Conservation (phyloP, 2,329 filamentous ascomycete species). For the Pseudocercospora macadamiae region DNA sequence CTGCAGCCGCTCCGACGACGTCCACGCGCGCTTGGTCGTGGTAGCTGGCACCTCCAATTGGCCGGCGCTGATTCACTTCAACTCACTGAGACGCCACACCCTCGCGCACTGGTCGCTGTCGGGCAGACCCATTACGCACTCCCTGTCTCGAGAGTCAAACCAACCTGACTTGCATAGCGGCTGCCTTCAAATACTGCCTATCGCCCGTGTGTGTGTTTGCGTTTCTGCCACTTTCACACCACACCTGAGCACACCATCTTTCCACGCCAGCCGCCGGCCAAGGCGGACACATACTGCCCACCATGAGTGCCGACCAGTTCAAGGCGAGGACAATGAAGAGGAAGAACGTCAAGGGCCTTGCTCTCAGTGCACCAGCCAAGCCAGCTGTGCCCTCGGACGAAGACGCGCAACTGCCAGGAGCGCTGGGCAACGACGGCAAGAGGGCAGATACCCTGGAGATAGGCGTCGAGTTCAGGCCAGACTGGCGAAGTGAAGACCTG, state of each 20-base stretch:
- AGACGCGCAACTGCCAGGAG: conserved; percentile 64
- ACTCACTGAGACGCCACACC: neutral
- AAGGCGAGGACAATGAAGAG: conserved; percentile 85
- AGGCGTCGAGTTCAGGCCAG: conserved; percentile 93
- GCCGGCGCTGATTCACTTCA: conserved; percentile 13
- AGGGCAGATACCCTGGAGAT: conserved; percentile 82
- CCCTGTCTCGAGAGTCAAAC: conserved; percentile 5
- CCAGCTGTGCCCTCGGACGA: conserved; percentile 71
- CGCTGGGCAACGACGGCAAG: conserved; percentile 59
- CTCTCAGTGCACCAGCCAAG: conserved; percentile 78
- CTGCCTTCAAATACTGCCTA: neutral
- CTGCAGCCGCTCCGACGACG: neutral
- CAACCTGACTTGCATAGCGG: neutral
- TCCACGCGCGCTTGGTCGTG: conserved; percentile 15
- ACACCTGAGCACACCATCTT: neutral
- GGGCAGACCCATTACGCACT: conserved; percentile 13
- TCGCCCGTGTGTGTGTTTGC: neutral
- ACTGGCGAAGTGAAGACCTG: conserved; percentile 87
- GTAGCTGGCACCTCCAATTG: conserved; percentile 12
- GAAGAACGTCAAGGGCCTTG: conserved; percentile 97
- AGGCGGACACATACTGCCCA: conserved; percentile 22
- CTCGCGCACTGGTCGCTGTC: conserved; percentile 7
- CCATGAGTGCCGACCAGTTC: conserved; percentile 60
- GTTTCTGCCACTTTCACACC: neutral
- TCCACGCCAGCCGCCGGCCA: conserved; percentile 20